Base-by-base conservation (phyloP, 1,139 yeast species). In the Kurtzmaniella quercitrusa region DNA sequence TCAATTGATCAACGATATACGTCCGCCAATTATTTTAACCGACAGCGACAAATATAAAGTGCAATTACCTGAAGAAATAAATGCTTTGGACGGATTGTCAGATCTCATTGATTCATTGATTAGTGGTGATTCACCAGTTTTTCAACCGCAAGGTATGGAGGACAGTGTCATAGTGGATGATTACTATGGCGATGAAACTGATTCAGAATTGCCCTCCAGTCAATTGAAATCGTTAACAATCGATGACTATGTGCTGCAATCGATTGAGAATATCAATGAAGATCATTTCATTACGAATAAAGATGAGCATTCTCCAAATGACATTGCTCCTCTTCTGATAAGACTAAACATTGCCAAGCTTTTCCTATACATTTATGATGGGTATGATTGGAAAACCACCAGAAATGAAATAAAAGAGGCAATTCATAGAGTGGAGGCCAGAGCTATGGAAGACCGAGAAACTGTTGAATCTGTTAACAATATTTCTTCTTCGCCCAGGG, bases 381-480 rank as follows among this genome's bases (percentile, higher is more conserved):
- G 99, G 0, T 93, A 83, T 57, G 98, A 93, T 58, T 90, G 98
- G 96, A 77, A 77, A 46, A 80, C 79, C 41, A 89, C 98, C 0
- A 72, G 95, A 48, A 73, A 71, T 37, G 73, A 81, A 0, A 83
- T 93, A 23, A 68, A 74, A 18, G 76, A 73, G 6, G 87, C 88
- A 0, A 83, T 91, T 0, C 74, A 73, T 44, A 64, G 76, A 31
- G 79, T 86, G 12, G 88, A 84, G 51, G 66, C 63, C 11, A 73
- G 68, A 42, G 82, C 77, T 0, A 37, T 37, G 48, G 43, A 51
- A 47, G 49, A 47, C 27, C 27, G 41, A 31, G 49, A 43, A 40
- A 19, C 31, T 19, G 16, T 36, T 45, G 29, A 40, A 41, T 15
- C 17, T 39, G n/a, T 14, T 11, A 34, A 39, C 29, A 15, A 38